Conservation (phyloP, 2,329 filamentous ascomycete genomes). For the Beauveria sp. region DNA sequence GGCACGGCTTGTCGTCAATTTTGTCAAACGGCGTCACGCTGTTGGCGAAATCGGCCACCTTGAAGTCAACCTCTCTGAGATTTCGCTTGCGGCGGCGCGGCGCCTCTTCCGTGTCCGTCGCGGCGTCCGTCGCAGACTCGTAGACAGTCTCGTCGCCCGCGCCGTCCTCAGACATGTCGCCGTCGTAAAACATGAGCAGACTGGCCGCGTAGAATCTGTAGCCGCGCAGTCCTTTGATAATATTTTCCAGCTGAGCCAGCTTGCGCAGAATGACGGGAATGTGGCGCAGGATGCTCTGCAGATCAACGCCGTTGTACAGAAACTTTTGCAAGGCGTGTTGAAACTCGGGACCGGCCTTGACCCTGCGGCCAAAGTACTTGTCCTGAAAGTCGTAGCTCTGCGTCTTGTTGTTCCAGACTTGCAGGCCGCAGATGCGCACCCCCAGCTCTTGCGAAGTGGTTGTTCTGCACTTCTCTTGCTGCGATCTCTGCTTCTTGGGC, state of each 20-base stretch:
- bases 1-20: conserved; percentile 57
- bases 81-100: conserved; percentile 40
- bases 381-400: conserved; percentile 92
- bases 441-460: conserved; percentile 90
- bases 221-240: conserved; percentile 69
- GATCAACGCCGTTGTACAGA: conserved; percentile 80
- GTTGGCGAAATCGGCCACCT: conserved; percentile 98
- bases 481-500: conserved; percentile 87
- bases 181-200: conserved; percentile 92
- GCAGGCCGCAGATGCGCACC: conserved; percentile 89
- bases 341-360: conserved; percentile 84
- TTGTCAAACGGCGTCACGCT: conserved; percentile 84
- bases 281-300: conserved; percentile 72
- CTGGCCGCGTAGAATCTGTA: conserved; percentile 96
- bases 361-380: conserved; percentile 89
- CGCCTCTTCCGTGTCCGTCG: conserved; percentile 51
- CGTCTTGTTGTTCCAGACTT: conserved; percentile 84
- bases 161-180: conserved; percentile 51
- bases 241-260: conserved; percentile 72
- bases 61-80: conserved; percentile 70
- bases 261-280: conserved; percentile 85
- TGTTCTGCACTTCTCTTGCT: conserved; percentile 82
- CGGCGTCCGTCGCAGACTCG: conserved; percentile 51
- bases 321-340: conserved; percentile 82
- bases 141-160: conserved; percentile 42